phyloP scores from a whole-genome alignment of 352 stramenopile genomes.

The Thalassiosira oceanica region DNA sequence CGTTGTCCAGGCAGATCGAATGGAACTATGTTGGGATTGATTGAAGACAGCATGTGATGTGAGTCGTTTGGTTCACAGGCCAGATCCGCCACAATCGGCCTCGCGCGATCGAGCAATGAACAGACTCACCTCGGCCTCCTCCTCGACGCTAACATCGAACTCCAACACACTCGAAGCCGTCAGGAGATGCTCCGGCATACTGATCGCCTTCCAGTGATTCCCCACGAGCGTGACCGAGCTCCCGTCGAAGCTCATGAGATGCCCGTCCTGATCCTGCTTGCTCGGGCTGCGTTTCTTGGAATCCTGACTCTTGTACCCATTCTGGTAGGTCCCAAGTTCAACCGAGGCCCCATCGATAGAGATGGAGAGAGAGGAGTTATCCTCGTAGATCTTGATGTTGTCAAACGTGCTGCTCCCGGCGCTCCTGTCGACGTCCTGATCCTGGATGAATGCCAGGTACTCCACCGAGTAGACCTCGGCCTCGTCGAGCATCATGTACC shows the following conservation, averaged over 20 bases:
- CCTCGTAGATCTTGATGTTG: not conserved
- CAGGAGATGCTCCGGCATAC: conserved; percentile 28
- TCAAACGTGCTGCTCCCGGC: not conserved
- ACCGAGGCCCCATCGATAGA: not conserved
- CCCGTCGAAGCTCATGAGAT: conserved; percentile 79
- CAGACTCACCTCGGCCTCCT: conserved; percentile 13
- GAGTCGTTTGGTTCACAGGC: no score
- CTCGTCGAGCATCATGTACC: conserved; percentile 5
- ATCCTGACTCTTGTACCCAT: not conserved
- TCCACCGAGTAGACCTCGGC: conserved; percentile 1
- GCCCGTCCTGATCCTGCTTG: conserved; percentile 15
- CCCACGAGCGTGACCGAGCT: conserved; percentile 51
- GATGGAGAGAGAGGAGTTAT: not conserved
- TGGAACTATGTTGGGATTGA: conserved; percentile 1
- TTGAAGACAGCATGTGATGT: conserved; percentile 2
- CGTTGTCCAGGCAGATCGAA: conserved; percentile 6
- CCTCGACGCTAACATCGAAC: conserved; percentile 9
- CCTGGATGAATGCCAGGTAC: conserved; percentile 12
- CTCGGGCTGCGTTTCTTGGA: not conserved
- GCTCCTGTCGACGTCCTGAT: not conserved
- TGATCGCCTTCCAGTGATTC: conserved; percentile 65
- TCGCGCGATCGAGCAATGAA: no score
- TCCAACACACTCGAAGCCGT: conserved; percentile 10
- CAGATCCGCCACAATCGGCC: no score
- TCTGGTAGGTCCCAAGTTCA: not conserved